These are phyloP conservation scores for Elongisporangium senticosum DNA, from an alignment of 352 stramenopile genomes.

Conservation along the genomic window DNA sequence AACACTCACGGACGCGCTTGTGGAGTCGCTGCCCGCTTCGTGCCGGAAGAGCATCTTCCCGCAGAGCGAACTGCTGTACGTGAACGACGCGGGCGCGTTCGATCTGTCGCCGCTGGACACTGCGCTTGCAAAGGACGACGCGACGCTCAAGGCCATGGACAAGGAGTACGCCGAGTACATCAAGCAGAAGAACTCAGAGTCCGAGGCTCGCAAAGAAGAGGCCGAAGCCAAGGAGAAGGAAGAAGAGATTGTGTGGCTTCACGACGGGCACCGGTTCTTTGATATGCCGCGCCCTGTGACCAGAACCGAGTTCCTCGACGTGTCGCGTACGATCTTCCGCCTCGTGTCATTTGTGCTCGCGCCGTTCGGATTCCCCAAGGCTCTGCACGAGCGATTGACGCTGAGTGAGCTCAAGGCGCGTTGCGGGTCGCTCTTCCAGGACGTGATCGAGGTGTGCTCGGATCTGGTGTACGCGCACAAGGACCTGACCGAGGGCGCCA, in stretches of 20 bases:
- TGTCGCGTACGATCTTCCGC: conserved; percentile 64
- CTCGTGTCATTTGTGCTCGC: conserved; percentile 78
- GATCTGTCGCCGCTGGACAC: conserved; percentile 44
- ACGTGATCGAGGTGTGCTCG: conserved; percentile 81
- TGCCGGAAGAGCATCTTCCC: conserved; percentile 43
- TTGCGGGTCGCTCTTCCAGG: conserved; percentile 71
- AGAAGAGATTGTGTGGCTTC: conserved; percentile 46
- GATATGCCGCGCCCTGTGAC: conserved; percentile 71
- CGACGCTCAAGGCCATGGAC: conserved; percentile 18
- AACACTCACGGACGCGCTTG: conserved; percentile 32
- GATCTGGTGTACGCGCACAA: conserved; percentile 79
- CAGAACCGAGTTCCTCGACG: conserved; percentile 60
- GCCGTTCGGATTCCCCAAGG: conserved; percentile 66
- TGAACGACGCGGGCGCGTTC: conserved; percentile 38
- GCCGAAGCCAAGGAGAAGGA: conserved; percentile 16
- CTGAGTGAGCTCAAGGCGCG: conserved; percentile 70
- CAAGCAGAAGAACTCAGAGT: conserved; percentile 5
- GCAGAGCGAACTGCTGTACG: conserved; percentile 33
- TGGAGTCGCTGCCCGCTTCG: conserved; percentile 26
- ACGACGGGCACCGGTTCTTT: conserved; percentile 62
- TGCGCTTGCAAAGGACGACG: conserved; percentile 5
- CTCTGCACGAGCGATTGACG: conserved; percentile 48
- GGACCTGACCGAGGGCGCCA: conserved; percentile 68
- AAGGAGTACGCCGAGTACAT: conserved; percentile 31
- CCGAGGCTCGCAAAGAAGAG: conserved; percentile 9